Evolutionary conservation across 768 basidiomycete genomes (phyloP).

Genomic region (Naganishia randhawae): DNA sequence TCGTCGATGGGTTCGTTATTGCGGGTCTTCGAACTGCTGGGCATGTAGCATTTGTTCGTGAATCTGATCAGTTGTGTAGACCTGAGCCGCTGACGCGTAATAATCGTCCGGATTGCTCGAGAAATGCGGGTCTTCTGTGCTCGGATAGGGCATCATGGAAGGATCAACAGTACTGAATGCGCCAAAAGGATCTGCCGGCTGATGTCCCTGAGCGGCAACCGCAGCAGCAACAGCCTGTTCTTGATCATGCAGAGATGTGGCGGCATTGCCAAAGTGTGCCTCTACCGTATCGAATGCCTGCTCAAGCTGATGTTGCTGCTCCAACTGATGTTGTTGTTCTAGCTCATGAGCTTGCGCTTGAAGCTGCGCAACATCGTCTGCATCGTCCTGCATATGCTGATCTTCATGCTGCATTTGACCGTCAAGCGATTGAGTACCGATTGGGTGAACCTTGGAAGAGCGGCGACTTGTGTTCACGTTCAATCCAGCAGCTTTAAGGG

Average conservation of each 20-base stretch:
- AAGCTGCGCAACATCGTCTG: constrained; percentile 18
- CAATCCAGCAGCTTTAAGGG: constrained; percentile 22
- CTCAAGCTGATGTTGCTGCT: constrained; percentile 14
- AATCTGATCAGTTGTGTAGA: constrained; percentile 6
- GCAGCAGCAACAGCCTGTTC: constrained; percentile 17
- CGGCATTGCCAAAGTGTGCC: constrained; percentile 7
- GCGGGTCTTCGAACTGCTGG: constrained; percentile 17
- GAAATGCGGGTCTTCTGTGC: background rate
- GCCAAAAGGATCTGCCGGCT: constrained; percentile 10
- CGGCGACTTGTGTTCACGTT: constrained; percentile 5
- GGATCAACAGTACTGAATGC: background rate
- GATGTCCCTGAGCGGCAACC: background rate
- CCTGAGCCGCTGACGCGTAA: constrained; percentile 3
- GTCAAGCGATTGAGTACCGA: background rate
- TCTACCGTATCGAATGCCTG: constrained; percentile 19
- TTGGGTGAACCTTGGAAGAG: constrained; percentile 1
- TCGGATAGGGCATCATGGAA: constrained; percentile 5
- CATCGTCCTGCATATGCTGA: constrained; percentile 8
- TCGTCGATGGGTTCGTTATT: background rate
- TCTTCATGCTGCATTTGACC: background rate
- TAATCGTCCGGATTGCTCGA: constrained; percentile 4
- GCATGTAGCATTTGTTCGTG: constrained; percentile 11
- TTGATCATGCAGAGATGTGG: constrained; percentile 11
- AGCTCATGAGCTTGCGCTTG: constrained; percentile 15
- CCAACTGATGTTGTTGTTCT: constrained; percentile 19